Percentiles rank a stretch among this genome's conserved stretches.
Evolutionary conservation across 2,329 filamentous ascomycete species (phyloP).

Genomic region (Apiospora pterosperma): DNA sequence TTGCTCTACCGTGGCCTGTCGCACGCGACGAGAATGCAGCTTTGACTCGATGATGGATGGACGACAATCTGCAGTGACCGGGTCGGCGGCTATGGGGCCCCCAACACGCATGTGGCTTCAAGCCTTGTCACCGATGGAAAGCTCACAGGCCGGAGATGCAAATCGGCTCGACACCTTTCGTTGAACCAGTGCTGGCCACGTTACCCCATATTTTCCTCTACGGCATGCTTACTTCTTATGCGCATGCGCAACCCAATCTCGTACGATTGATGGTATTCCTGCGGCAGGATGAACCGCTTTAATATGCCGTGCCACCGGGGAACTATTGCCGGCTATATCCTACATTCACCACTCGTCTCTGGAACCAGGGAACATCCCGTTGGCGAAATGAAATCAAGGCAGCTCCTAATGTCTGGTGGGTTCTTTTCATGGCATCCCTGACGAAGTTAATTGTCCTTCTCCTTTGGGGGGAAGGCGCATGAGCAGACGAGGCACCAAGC

Average conservation of each 20-base stretch:
- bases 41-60: neutral
- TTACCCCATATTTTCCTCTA: neutral
- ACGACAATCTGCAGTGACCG: neutral
- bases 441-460: too few relatives aligned
- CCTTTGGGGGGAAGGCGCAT: too few relatives aligned
- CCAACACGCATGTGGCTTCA: neutral
- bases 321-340: neutral
- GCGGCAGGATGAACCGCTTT: neutral
- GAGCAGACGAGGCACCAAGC: too few relatives aligned
- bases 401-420: too few relatives aligned
- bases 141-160: neutral
- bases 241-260: neutral
- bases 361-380: neutral
- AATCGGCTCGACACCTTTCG: neutral
- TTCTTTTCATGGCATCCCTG: too few relatives aligned
- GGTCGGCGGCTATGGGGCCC: neutral
- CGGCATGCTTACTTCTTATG: neutral
- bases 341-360: neutral
- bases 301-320: neutral
- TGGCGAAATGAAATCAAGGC: too few relatives aligned
- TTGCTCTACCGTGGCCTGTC: neutral
- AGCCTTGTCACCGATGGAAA: neutral
- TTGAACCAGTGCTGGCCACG: neutral
- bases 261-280: neutral
- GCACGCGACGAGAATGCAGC: neutral